Evolutionary conservation across 2,329 filamentous ascomycete genomes (phyloP).

Genomic region (Neurospora sp.): DNA sequence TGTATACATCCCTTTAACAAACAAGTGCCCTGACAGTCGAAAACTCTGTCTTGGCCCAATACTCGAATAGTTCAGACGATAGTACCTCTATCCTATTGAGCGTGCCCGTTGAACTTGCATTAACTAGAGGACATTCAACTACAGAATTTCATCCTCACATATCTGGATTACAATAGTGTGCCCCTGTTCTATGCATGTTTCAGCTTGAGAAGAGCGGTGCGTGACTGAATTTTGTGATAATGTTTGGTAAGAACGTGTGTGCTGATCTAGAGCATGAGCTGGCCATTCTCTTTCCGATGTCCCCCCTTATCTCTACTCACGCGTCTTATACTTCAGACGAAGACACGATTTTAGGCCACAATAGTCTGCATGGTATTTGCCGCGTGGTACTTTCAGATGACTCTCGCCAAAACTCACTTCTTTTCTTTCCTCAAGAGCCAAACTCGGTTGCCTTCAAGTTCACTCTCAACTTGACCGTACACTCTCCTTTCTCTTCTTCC

Average conservation of each 20-base stretch:
- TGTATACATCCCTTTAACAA: background rate
- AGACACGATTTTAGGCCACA: background rate
- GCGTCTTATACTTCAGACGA: background rate
- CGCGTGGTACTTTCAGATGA: background rate
- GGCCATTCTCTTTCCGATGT: background rate
- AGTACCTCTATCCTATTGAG: background rate
- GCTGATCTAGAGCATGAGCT: background rate
- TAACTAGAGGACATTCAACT: background rate
- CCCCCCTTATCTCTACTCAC: background rate
- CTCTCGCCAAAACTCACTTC: background rate
- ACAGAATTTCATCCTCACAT: background rate
- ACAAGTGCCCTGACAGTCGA: background rate
- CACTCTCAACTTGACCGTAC: background rate
- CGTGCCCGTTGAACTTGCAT: background rate
- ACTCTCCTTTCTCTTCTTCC: background rate
- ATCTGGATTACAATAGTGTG: background rate
- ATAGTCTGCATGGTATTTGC: background rate
- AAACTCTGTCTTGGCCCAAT: background rate
- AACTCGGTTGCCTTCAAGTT: background rate
- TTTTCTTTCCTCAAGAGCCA: background rate
- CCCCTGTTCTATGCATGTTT: background rate
- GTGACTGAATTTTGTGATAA: background rate
- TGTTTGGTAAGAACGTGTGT: background rate
- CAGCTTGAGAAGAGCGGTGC: background rate
- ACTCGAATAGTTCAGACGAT: background rate